Base-by-base conservation (phyloP, 768 basidiomycete genomes). In the Agaricus blazei region DNA sequence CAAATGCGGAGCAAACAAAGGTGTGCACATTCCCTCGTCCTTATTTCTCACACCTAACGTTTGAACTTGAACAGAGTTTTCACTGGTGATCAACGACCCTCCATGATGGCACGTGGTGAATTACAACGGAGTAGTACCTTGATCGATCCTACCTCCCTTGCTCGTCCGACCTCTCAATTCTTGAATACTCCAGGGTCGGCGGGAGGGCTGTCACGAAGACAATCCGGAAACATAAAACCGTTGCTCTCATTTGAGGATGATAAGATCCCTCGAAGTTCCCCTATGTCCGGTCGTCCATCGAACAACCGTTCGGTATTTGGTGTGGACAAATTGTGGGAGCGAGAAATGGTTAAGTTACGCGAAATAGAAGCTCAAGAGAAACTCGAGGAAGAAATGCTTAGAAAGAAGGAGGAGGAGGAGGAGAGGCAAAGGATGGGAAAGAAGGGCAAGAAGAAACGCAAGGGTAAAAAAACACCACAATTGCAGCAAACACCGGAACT, bases 321-420 rank as follows among this genome's bases (percentile, higher is more conserved):
- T 2, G 88, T 90, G 1, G 94, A 97, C 67, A 88, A 87, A n/a
- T 63, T 96, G 9, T 96, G 94, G 94, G 88, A 95, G 64, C 78
- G 83, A 40, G 94, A 97, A 69, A 80, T 93, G 76, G 81, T 70
- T 15, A 96, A 90, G 67, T 73, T 96, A 51, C 81, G 81, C 59
- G 76, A 83, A 57, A 89, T 94, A 0, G 87, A 96, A 67, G 85
- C 82, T 11, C 67, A 63, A 50, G 93, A 94, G 65, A 77, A 72
- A 53, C 65, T 63, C 9, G 85, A 83, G 54, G 78, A 76, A n/a
- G 81, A 82, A 57, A 79, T 75, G 34, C 75, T 71, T 51, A 72
- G 63, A 64, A 73, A 67, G 48, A 67, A 64, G 51, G 80, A 83
- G 56, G 78, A 71, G 47, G 75, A 73, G 59, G 77, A 72, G 49